A percentile compares a stretch with the other conserved stretches of the same genome.
phyloP scores from a whole-genome alignment of 2,329 filamentous ascomycete species.

The Colletotrichum sublineola region DNA sequence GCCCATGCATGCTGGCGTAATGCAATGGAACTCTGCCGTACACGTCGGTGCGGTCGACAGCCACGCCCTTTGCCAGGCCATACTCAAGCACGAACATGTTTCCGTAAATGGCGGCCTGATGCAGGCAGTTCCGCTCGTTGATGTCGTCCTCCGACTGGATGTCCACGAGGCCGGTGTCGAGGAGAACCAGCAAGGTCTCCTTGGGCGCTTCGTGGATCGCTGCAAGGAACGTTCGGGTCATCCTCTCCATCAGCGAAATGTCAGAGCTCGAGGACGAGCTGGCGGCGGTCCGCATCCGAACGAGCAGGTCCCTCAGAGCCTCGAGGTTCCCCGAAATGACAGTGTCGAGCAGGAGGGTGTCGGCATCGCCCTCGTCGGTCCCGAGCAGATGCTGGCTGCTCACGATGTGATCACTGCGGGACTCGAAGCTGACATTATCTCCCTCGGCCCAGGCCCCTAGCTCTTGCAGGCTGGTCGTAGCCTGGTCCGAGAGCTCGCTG shows the following conservation, averaged over 20 bases:
- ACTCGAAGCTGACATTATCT: conserved; percentile 87
- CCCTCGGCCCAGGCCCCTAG: conserved; percentile 97
- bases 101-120: conserved; percentile 96
- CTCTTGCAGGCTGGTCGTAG: conserved; percentile 94
- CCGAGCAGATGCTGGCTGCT: conserved; percentile 76
- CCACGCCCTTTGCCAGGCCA: conserved; percentile 81
- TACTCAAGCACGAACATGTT: conserved; percentile 82
- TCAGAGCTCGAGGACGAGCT: conserved; percentile 67
- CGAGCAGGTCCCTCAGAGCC: conserved; percentile 83
- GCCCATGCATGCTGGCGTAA: conserved; percentile 95
- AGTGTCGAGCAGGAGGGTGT: conserved; percentile 88
- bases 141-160: conserved; percentile 97
- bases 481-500: conserved; percentile 95
- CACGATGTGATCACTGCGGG: conserved; percentile 71
- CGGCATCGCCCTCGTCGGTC: conserved; percentile 90
- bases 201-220: conserved; percentile 88
- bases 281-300: conserved; percentile 71
- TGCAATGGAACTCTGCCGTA: conserved; percentile 95
- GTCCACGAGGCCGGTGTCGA: conserved; percentile 87
- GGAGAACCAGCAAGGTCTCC: conserved; percentile 79
- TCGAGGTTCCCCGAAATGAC: conserved; percentile 85
- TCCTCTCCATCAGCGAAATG: conserved; percentile 74
- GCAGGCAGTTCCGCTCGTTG: conserved; percentile 95
- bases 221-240: conserved; percentile 91
- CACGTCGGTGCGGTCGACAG: conserved; percentile 86